phyloP scores from a whole-genome alignment of 2,329 filamentous ascomycete genomes.

The Knoxdaviesia proteae region DNA sequence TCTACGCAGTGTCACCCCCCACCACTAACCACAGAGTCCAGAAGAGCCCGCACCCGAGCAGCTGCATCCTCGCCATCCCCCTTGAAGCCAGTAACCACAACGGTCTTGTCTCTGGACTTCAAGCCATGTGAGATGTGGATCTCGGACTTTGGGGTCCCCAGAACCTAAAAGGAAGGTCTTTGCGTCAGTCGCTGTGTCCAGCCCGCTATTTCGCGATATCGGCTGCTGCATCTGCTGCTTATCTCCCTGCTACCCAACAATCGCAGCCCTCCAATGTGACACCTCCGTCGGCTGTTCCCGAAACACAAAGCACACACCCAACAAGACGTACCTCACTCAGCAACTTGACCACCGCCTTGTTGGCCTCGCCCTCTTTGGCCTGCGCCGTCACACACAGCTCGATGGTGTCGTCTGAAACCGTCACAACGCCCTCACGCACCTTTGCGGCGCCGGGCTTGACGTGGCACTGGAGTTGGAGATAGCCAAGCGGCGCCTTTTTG shows the following conservation, averaged over 20 bases:
- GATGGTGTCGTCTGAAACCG: constrained; percentile 33
- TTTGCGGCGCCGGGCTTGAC: constrained; percentile 46
- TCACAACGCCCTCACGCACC: constrained; percentile 36
- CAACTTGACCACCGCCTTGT: constrained; percentile 41
- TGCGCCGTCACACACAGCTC: constrained; percentile 46
- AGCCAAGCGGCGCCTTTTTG: constrained; percentile 21
- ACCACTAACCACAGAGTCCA: neutral
- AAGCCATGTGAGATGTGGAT: constrained; percentile 39
- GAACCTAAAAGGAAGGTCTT: constrained; percentile 10
- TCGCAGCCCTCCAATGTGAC: neutral
- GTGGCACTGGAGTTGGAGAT: constrained; percentile 40
- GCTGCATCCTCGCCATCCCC: constrained; percentile 13
- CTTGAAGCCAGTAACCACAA: constrained; percentile 19
- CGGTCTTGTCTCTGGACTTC: constrained; percentile 44
- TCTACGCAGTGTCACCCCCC: too few relatives aligned
- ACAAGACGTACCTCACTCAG: constrained; percentile 31
- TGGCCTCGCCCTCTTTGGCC: constrained; percentile 46
- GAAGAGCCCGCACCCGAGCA: constrained; percentile 5
- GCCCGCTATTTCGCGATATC: constrained; percentile 13
- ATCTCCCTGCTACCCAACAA: neutral
- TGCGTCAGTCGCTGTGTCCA: too few relatives aligned
- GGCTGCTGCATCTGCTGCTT: neutral
- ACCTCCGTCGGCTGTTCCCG: neutral
- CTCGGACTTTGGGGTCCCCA: constrained; percentile 41
- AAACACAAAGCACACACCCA: neutral